A percentile compares a stretch with the other conserved stretches of the same genome.
These are phyloP conservation scores for Irpex sp. DNA, from an alignment of 1,284 basidiomycete species.

Conservation along the genomic window DNA sequence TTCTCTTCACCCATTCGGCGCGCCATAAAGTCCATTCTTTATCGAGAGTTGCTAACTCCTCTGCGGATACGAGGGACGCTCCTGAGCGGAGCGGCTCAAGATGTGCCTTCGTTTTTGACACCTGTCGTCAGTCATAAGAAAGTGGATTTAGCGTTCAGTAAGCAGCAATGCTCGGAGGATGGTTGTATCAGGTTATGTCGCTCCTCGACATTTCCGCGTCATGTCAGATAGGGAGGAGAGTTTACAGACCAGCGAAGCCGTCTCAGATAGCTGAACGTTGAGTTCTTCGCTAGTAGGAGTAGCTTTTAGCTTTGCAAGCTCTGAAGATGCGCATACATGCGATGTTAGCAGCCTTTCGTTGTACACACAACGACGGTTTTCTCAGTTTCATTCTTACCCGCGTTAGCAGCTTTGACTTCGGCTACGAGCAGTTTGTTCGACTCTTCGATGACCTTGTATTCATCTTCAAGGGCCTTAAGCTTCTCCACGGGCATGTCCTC, in stretches of 20 bases:
- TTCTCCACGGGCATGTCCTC: slow-evolving; percentile 56
- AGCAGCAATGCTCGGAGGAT: too few relatives aligned
- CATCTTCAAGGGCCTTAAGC: slow-evolving; percentile 51
- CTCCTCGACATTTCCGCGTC: background rate
- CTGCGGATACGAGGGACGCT: slow-evolving; percentile 59
- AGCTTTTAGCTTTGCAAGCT: slow-evolving; percentile 57
- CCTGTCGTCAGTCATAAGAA: slow-evolving; percentile 34
- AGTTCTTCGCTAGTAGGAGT: slow-evolving; percentile 71
- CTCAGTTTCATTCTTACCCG: slow-evolving; percentile 38
- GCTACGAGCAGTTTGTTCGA: slow-evolving; percentile 50
- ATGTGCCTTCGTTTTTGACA: slow-evolving; percentile 41
- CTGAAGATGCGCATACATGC: slow-evolving; percentile 34
- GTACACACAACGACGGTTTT: background rate
- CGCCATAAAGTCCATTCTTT: slow-evolving; percentile 70
- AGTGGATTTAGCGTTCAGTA: too few relatives aligned
- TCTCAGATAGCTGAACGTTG: slow-evolving; percentile 40
- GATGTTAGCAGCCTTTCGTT: background rate
- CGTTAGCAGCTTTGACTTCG: slow-evolving; percentile 46
- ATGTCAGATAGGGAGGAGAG: background rate
- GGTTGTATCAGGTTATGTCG: too few relatives aligned
- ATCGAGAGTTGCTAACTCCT: slow-evolving; percentile 60
- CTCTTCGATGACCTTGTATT: slow-evolving; percentile 56
- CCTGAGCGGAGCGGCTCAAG: slow-evolving; percentile 67
- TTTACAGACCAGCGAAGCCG: slow-evolving; percentile 39
- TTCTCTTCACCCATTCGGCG: slow-evolving; percentile 65